Conservation (phyloP, 768 basidiomycete genomes). For the Termitomyces sp. region DNA sequence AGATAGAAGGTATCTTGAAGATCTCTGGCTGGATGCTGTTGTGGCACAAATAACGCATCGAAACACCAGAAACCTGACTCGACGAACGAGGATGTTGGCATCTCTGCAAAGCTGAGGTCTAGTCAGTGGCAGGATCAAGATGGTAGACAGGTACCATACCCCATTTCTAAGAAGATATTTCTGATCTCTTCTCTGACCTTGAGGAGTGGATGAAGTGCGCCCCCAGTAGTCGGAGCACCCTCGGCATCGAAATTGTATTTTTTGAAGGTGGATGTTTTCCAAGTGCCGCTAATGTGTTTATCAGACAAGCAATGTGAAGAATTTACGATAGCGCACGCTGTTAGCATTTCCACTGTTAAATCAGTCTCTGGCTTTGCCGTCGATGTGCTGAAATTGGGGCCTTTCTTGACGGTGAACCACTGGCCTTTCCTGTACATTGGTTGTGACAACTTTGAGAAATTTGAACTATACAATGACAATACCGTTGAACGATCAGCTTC, state of each 20-base stretch:
- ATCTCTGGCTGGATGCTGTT: constrained; percentile 97
- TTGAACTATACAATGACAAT: not conserved
- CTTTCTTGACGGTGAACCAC: constrained; percentile 90
- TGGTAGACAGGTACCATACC: constrained; percentile 43
- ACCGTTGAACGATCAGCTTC: constrained; percentile 85
- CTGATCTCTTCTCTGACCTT: constrained; percentile 98
- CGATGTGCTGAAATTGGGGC: constrained; percentile 82
- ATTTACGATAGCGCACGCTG: constrained; percentile 54
- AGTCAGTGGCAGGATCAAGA: not conserved
- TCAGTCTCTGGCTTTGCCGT: constrained; percentile 94
- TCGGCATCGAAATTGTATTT: constrained; percentile 99
- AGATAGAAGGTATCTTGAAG: constrained; percentile 98
- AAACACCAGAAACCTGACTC: constrained; percentile 99
- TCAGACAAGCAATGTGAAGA: not conserved
- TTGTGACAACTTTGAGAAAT: constrained; percentile 5
- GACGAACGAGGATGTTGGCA: constrained; percentile 94
- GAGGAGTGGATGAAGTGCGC: constrained; percentile 91
- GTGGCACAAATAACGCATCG: constrained; percentile 95
- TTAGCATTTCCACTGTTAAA: constrained; percentile 91
- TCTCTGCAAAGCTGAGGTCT: constrained; percentile 81
- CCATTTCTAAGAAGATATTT: constrained; percentile 99
- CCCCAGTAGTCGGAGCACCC: constrained; percentile 82
- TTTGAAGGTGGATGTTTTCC: constrained; percentile 93
- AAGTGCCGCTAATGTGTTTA: constrained; percentile 61
- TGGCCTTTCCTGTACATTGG: constrained; percentile 71